Evolutionary conservation across 176 grass and related monocot species (phyloP).

Genomic region (Pontederia paniculata): DNA sequence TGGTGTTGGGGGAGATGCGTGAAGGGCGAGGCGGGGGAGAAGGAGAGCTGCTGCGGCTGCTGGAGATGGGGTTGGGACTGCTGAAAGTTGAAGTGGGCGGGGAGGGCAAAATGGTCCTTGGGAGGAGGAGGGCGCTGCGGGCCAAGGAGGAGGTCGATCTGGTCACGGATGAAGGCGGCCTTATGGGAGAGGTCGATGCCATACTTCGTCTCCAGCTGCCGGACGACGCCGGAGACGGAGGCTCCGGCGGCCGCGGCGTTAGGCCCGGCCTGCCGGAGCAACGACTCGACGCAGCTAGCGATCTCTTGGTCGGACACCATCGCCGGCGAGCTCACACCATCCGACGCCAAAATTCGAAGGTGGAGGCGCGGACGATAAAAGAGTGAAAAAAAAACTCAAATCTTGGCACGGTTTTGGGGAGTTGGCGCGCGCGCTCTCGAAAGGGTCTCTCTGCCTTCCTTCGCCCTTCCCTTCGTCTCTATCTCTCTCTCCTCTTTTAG

Average conservation of each 20-base stretch:
- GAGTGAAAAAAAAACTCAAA: slow-evolving; percentile 2
- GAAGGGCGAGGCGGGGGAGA: not conserved
- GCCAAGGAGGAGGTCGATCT: slow-evolving; percentile 87
- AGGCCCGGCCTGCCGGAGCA: slow-evolving; percentile 31
- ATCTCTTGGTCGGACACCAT: slow-evolving; percentile 98
- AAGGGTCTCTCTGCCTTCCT: slow-evolving; percentile 25
- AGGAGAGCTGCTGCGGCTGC: not conserved
- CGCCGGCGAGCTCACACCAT: slow-evolving; percentile 11
- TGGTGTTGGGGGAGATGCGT: not conserved
- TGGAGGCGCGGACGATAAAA: not conserved
- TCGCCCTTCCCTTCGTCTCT: slow-evolving; percentile 3
- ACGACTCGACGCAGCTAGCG: slow-evolving; percentile 75
- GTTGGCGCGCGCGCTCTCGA: slow-evolving; percentile 32
- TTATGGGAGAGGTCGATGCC: slow-evolving; percentile 83
- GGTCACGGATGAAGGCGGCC: slow-evolving; percentile 77
- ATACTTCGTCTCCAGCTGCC: slow-evolving; percentile 62
- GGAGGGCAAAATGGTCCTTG: not conserved
- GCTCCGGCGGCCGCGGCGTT: slow-evolving; percentile 22
- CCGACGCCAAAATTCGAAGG: too few species aligned
- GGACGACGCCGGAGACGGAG: slow-evolving; percentile 45
- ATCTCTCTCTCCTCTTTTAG: slow-evolving; percentile 10
- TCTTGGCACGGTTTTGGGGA: not conserved
- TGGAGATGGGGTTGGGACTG: not conserved
- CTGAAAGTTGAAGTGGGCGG: not conserved
- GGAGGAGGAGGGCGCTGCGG: slow-evolving; percentile 11